A percentile compares a stretch with the other conserved stretches of the same genome.
These are phyloP conservation scores for Brettanomyces custersianus DNA, from an alignment of 805 yeast genomes.

Conservation along the genomic window DNA sequence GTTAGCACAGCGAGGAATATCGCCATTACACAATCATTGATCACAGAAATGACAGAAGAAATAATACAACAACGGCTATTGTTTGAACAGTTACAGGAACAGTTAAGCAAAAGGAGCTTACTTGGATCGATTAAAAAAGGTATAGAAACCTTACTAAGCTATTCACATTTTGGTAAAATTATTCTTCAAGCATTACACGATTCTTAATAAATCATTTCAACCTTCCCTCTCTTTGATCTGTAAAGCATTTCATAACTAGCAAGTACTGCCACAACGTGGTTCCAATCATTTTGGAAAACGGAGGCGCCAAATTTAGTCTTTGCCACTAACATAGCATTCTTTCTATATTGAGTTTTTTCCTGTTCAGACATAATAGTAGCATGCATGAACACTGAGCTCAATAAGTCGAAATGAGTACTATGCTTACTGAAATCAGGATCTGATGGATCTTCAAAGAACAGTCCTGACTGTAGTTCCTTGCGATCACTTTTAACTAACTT, in stretches of 20 bases:
- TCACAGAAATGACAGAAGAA: neutral
- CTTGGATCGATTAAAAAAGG: neutral
- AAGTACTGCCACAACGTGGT: conserved; percentile 7
- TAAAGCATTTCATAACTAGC: conserved; percentile 13
- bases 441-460: conserved; percentile 57
- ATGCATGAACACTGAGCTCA: conserved; percentile 39
- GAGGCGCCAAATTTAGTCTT: conserved; percentile 19
- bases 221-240: conserved; percentile 19
- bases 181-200: too few species aligned
- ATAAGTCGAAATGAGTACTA: conserved; percentile 18
- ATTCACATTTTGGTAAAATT: too few species aligned
- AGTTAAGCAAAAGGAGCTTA: neutral
- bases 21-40: too few species aligned
- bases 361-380: conserved; percentile 14
- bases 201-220: conserved; percentile 21
- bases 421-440: conserved; percentile 58
- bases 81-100: neutral
- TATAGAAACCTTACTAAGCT: too few species aligned
- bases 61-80: neutral
- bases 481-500: conserved; percentile 12
- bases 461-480: conserved; percentile 48
- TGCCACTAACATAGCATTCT: conserved; percentile 17
- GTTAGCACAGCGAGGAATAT: too few species aligned
- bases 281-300: conserved; percentile 19
- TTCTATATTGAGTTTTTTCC: conserved; percentile 12